Evolutionary conservation across 1,284 basidiomycete genomes (phyloP), one percentile per base, ranked within the genome.

Genomic region (Peniophora sp.): DNA sequence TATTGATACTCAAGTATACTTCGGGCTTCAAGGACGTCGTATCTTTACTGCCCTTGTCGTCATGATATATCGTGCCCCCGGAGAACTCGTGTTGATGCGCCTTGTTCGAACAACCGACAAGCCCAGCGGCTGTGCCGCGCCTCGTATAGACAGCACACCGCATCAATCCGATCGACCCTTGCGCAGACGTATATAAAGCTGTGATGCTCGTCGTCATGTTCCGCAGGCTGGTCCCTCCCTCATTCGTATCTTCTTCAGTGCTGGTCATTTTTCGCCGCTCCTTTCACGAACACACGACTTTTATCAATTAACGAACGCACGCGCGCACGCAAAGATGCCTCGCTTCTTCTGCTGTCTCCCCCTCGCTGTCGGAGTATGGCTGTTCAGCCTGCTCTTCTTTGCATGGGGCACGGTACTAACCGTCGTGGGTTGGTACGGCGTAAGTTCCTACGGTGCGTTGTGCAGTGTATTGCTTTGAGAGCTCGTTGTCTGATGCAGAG

Each of bases 331-430:
- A 70, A 66, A 48, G 69, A 41, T 41, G 38, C 16, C 70, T 22
- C 69, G 69, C 53, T 83, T 81, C 64, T 81, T 77, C 64, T 80
- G 73, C 64, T 82, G 79, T 61, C 71, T 83, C 55, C 77, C 81
- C 38, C 77, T 83, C 58, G 71, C 79, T 51, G 65, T 76, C 38
- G 80, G 77, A 53, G 79, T 81, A 45, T 78, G 83, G 63, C 69
- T 83, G 56, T 69, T 81, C 54, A 74, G 75, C 23, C 59, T 77
- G 19, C 53, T 78, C 23, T 69, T 71, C 34, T 65, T 77, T 56
- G 51, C 72, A 27, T 61, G 65, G 14, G 70, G 73, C 17, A 68
- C 67, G 2, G 55, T 72, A 19, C 55, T 74, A 2, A 70, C 77
- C 45, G 69, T 65, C 16, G 58, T 69, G 20, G 69, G 69, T 14